These are phyloP conservation scores for Tripidium arundinaceum DNA, from an alignment of 202 grass and related monocot genomes.

Conservation along the genomic window DNA sequence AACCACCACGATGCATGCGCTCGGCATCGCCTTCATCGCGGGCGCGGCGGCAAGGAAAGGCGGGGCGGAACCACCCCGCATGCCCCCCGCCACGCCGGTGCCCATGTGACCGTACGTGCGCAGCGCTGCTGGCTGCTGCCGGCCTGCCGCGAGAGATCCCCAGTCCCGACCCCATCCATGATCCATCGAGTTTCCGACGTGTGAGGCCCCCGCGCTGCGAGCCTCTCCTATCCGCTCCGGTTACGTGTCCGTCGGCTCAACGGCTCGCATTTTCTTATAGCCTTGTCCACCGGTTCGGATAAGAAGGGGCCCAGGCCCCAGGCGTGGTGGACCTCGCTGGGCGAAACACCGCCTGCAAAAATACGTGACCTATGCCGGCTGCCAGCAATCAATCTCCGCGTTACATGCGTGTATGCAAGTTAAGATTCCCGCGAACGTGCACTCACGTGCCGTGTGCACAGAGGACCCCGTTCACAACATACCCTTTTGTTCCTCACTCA, in stretches of 20 bases:
- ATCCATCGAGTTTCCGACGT: too few species aligned
- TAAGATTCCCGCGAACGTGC: slow-evolving; percentile 4
- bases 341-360: neutral
- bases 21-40: neutral
- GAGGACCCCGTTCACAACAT: slow-evolving; percentile 12
- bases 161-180: too few species aligned
- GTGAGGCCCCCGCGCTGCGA: neutral
- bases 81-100: slow-evolving; percentile 5
- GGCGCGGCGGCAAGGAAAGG: neutral
- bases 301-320: neutral
- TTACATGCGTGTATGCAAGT: neutral
- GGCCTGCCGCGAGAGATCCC: neutral
- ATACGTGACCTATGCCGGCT: neutral
- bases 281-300: slow-evolving; percentile 3
- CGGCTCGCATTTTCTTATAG: neutral
- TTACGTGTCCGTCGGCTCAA: neutral
- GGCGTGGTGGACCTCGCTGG: neutral
- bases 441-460: slow-evolving; percentile 14
- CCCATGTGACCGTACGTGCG: slow-evolving; percentile 19
- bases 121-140: neutral
- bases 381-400: neutral
- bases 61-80: neutral
- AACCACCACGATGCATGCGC: slow-evolving; percentile 31
- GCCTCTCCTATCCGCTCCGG: neutral
- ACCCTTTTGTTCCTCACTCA: neutral